Evolutionary conservation across 83 land plant species (phyloP), one percentile per base, ranked within the genome.

Genomic region (Isoetes engelmannii): DNA sequence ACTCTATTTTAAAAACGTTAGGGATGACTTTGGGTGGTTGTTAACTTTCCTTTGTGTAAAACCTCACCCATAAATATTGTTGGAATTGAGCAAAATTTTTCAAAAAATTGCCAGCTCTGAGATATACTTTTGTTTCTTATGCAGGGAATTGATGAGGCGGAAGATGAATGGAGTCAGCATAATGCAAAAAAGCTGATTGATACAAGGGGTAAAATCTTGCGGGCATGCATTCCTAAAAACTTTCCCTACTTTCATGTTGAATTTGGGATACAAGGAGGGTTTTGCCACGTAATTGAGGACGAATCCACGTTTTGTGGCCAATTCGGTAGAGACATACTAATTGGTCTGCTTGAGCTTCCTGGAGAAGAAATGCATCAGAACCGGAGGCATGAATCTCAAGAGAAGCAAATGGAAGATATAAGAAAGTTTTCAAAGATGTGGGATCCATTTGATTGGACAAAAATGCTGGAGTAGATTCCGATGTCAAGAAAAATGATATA

Each of bases 101-200:
- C 1, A 2, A n/a, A 28, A 28, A 2, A 0, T 28, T 28, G 37
- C 37, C 2, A 28, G 37, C 37, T 28, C 37, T 28, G 37, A 28
- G 37, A 28, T 28, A 28, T 28, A 2, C 37, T 28, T 28, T 28
- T 28, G 37, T 28, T 28, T 28, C 37, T 28, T 28, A 0, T 28
- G 0, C 2, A 28, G 37, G 37, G 92, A 47, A 94, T 94, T 49
- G 99, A 94, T 53, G 99, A 94, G 79, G 99, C 90, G 44, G 97
- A 90, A 76, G 88, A 84, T 50, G 99, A 94, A 64, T 94, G 99
- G 99, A 89, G 92, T 69, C 99, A 94, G 58, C 99, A 94, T 77
- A 83, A 90, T 59, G 88, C 90, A 10, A 94, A 94, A 80, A 94
- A 85, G 79, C 81, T 94, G 8, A 94, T 94, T 51, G 89, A 87